Evolutionary conservation across 2,329 filamentous ascomycete species (phyloP), one percentile per base, ranked within the genome.

Genomic region (Hypocrella siamensis): DNA sequence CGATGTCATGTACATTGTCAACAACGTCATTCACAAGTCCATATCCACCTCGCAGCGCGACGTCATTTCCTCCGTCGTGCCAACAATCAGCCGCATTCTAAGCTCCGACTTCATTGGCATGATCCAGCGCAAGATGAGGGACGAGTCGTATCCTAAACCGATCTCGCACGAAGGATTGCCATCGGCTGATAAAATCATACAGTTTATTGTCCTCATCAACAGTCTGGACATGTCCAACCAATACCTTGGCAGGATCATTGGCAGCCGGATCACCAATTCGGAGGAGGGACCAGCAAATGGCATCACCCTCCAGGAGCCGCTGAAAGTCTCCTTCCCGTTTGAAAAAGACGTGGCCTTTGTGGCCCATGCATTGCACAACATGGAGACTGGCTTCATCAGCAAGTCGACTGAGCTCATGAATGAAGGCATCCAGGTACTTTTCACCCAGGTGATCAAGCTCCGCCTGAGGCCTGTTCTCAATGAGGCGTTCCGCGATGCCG

Each of bases 1-100:
- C 59, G 90, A 94, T 57, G 85, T 96, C 47, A 96, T 98, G 88
- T 98, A 96, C 56, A 94, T 98, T 44, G 82, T 93, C 49, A 93
- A 92, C 49, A 79, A 88, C 31, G 80, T 96, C 21, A 65, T 96
- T 6, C 79, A 92, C 40, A 78, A 88, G 41, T 81, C 84, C 0
- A 63, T 96, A 16, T 79, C 82, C 1, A 96, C 92, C 1, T 83
- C 81, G 3, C 86, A 94, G 49, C 67, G 76, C 42, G 67, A 77
- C 14, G 75, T 93, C 4, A 70, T 93, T 16, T 72, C 73, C 26
- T 81, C 72, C 35, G 80, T 93, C 6, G 59, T 94, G 17, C 79
- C 85, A 3, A 79, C 76, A 0, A 64, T 96, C 5, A 73, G 79
- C 14, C 73, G 84, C 21, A 77, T 98, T 1, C 68, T 98, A 4